Evolutionary conservation across 441 rosid genomes (phyloP).

Genomic region (Iberis amara): DNA sequence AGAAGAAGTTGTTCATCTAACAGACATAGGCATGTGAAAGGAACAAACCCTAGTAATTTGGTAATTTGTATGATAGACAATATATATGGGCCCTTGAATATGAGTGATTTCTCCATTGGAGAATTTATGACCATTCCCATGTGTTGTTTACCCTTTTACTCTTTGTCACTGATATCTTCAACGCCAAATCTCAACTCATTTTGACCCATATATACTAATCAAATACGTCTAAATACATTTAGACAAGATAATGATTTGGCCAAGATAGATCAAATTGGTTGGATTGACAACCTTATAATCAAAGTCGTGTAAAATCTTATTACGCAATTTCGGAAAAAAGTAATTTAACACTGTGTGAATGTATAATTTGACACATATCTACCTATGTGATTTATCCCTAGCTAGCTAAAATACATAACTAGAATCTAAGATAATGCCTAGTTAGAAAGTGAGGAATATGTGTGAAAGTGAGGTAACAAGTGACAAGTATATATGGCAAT

Average conservation of each 20-base stretch:
- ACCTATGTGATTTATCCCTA: slow-evolving; percentile 21
- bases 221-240: neutral
- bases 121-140: slow-evolving; percentile 31
- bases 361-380: slow-evolving; percentile 20
- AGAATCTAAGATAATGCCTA: slow-evolving; percentile 13
- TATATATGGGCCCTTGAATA: slow-evolving; percentile 32
- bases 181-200: slow-evolving; percentile 18
- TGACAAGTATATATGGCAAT: slow-evolving; percentile 21
- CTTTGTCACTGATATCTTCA: slow-evolving; percentile 12
- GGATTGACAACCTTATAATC: slow-evolving; percentile 10
- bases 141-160: slow-evolving; percentile 23
- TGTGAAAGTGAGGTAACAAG: slow-evolving; percentile 25
- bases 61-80: slow-evolving; percentile 27
- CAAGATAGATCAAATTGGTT: neutral
- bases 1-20: slow-evolving; percentile 21
- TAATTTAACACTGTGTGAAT: neutral
- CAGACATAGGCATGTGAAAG: slow-evolving; percentile 37
- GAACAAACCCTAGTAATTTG: slow-evolving; percentile 33
- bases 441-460: slow-evolving; percentile 10
- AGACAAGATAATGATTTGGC: neutral
- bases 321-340: slow-evolving; percentile 8
- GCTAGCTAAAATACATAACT: slow-evolving; percentile 21
- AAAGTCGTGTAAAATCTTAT: slow-evolving; percentile 16
- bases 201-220: slow-evolving; percentile 24
- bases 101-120: slow-evolving; percentile 26